Conservation (phyloP, 1,284 basidiomycete genomes). For the Earliella scabrosa region DNA sequence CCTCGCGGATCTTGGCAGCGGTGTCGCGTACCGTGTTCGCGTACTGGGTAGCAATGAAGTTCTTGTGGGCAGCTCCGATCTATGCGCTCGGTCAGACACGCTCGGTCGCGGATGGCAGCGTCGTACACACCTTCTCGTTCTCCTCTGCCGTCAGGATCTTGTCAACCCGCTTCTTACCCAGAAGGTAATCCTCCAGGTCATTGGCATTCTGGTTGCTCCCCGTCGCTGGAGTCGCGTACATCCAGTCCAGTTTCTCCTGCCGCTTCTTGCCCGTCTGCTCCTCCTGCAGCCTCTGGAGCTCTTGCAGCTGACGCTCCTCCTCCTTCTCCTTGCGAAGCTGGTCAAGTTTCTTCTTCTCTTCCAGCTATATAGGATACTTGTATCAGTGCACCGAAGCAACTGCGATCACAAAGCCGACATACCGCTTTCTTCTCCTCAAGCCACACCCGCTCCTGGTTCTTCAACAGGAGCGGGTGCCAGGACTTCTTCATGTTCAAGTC, state of each 20-base stretch:
- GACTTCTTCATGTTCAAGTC: constrained; percentile 98
- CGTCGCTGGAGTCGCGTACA: constrained; percentile 95
- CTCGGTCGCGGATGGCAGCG: not conserved
- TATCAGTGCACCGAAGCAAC: not conserved
- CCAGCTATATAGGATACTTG: constrained; percentile 58
- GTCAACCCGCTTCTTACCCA: constrained; percentile 99
- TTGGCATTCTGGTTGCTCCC: constrained; percentile 84
- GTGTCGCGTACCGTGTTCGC: constrained; percentile 92
- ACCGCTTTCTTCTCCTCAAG: constrained; percentile 96
- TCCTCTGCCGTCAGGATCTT: constrained; percentile 92
- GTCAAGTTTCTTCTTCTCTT: constrained; percentile 97
- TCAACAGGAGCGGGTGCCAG: constrained; percentile 97
- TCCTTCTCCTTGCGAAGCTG: constrained; percentile 97
- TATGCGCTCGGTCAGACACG: constrained; percentile 29
- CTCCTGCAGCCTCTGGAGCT: constrained; percentile 93
- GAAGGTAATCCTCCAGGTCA: constrained; percentile 94
- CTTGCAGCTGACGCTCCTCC: constrained; percentile 95
- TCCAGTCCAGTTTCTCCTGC: constrained; percentile 96
- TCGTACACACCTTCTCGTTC: constrained; percentile 73
- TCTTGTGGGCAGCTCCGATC: constrained; percentile 87
- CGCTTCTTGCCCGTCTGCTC: constrained; percentile 94
- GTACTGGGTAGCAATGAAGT: constrained; percentile 91
- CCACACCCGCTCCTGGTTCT: constrained; percentile 99
- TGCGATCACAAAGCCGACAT: constrained; percentile 36
- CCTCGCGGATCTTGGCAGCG: constrained; percentile 93